These are phyloP conservation scores for Cladophialophora yegresii DNA, from an alignment of 2,329 filamentous ascomycete genomes.

Conservation along the genomic window DNA sequence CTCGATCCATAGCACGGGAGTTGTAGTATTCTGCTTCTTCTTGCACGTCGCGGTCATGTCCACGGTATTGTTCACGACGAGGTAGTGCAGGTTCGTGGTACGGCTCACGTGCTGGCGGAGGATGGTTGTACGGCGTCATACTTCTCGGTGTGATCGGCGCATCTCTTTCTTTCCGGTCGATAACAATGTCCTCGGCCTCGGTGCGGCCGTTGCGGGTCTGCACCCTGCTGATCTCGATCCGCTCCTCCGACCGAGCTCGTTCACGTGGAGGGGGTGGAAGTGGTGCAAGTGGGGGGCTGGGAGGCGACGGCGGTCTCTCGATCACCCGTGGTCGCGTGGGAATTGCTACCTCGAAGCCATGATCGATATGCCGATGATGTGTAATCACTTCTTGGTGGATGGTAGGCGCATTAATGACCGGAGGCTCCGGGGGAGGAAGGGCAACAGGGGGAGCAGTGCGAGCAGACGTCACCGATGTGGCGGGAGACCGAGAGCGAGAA, in stretches of 20 bases:
- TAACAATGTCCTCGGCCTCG: slow-evolving; percentile 67
- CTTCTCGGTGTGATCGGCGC: slow-evolving; percentile 42
- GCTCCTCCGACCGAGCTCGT: slow-evolving; percentile 48
- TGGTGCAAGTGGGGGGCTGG: slow-evolving; percentile 41
- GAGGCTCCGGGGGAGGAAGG: slow-evolving; percentile 58
- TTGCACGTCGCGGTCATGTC: slow-evolving; percentile 54
- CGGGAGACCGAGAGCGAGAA: slow-evolving; percentile 37
- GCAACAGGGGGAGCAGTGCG: slow-evolving; percentile 53
- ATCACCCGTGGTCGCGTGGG: slow-evolving; percentile 42
- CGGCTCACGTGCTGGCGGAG: slow-evolving; percentile 26
- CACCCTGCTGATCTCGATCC: slow-evolving; percentile 58
- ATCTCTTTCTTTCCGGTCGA: slow-evolving; percentile 49
- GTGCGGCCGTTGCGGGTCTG: slow-evolving; percentile 50
- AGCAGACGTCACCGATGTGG: slow-evolving; percentile 35
- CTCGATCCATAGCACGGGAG: slow-evolving; percentile 68
- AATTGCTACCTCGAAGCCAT: slow-evolving; percentile 58
- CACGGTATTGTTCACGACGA: slow-evolving; percentile 41
- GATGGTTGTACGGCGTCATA: slow-evolving; percentile 42
- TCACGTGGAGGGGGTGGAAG: slow-evolving; percentile 38
- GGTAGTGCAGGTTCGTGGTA: slow-evolving; percentile 38
- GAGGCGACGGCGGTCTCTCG: slow-evolving; percentile 45
- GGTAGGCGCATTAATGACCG: slow-evolving; percentile 71
- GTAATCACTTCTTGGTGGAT: slow-evolving; percentile 89
- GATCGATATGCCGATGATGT: slow-evolving; percentile 82
- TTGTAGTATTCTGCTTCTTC: slow-evolving; percentile 64